These are phyloP conservation scores for Elaphomyces granulatus DNA, from an alignment of 495 filamentous ascomycete species.

Conservation along the genomic window DNA sequence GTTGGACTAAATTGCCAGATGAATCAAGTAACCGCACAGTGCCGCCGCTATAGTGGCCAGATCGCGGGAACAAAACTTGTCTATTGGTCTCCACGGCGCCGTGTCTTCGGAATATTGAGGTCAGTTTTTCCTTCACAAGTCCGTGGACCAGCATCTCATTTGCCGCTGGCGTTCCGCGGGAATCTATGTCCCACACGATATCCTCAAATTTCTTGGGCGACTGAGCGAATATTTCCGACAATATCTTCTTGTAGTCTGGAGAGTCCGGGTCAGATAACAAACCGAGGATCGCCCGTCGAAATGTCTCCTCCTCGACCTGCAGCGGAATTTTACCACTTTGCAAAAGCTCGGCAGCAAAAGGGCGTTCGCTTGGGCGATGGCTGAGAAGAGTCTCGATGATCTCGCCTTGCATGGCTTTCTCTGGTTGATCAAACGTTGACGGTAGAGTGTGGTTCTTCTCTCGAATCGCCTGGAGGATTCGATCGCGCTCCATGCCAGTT, in stretches of 20 bases:
- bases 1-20: conserved; percentile 70
- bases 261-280: conserved; percentile 63
- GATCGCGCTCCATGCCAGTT: conserved; percentile 77
- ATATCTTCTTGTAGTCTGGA: conserved; percentile 79
- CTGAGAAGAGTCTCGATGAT: conserved; percentile 70
- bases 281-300: conserved; percentile 64
- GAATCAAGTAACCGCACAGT: conserved; percentile 67
- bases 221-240: conserved; percentile 66
- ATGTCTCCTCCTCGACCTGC: conserved; percentile 82
- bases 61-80: conserved; percentile 65
- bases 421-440: conserved; percentile 54
- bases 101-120: conserved; percentile 74
- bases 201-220: conserved; percentile 65
- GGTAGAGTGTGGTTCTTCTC: conserved; percentile 56
- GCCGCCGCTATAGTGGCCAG: conserved; percentile 56
- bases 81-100: conserved; percentile 73
- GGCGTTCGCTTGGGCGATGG: conserved; percentile 66
- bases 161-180: conserved; percentile 34
- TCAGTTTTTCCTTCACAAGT: conserved; percentile 61
- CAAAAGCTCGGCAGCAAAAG: conserved; percentile 73
- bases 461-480: conserved; percentile 56
- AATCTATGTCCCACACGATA: conserved; percentile 70
- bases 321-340: conserved; percentile 78
- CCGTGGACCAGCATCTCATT: conserved; percentile 58
- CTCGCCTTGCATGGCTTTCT: conserved; percentile 55